A percentile compares a stretch with the other conserved stretches of the same genome.
Evolutionary conservation across 2,329 filamentous ascomycete species (phyloP).

Genomic region (Cytospora mali): DNA sequence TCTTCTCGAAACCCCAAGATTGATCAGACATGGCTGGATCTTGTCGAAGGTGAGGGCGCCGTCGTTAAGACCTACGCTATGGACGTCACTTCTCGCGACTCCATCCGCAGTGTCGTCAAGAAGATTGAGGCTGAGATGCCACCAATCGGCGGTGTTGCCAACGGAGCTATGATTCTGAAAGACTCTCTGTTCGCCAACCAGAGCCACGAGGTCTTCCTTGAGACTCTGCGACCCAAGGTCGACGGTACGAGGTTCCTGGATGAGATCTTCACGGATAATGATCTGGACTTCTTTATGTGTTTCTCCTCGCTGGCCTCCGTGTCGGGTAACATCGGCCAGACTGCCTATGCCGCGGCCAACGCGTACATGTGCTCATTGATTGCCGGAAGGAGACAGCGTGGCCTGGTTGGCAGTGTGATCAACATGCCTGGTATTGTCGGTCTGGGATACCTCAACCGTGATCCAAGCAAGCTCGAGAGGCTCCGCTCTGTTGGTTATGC

Average conservation of each 20-base stretch:
- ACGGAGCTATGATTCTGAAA: slow-evolving; percentile 28
- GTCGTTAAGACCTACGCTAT: slow-evolving; percentile 21
- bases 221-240: slow-evolving; percentile 34
- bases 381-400: slow-evolving; percentile 39
- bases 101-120: not conserved
- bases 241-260: slow-evolving; percentile 33
- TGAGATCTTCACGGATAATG: slow-evolving; percentile 30
- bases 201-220: slow-evolving; percentile 27
- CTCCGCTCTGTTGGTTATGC: too few species aligned
- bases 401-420: slow-evolving; percentile 43
- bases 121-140: slow-evolving; percentile 15
- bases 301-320: slow-evolving; percentile 36
- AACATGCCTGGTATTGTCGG: slow-evolving; percentile 44
- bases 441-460: too few species aligned
- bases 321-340: slow-evolving; percentile 39
- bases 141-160: slow-evolving; percentile 20
- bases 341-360: slow-evolving; percentile 48
- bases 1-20: slow-evolving; percentile 43
- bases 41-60: slow-evolving; percentile 26
- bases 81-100: slow-evolving; percentile 11
- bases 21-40: slow-evolving; percentile 34
- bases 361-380: slow-evolving; percentile 42
- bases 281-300: slow-evolving; percentile 37
- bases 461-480: slow-evolving; percentile 23
- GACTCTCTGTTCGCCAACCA: slow-evolving; percentile 24